phyloP scores from a whole-genome alignment of 768 basidiomycete genomes.

The Calocybe indica region DNA sequence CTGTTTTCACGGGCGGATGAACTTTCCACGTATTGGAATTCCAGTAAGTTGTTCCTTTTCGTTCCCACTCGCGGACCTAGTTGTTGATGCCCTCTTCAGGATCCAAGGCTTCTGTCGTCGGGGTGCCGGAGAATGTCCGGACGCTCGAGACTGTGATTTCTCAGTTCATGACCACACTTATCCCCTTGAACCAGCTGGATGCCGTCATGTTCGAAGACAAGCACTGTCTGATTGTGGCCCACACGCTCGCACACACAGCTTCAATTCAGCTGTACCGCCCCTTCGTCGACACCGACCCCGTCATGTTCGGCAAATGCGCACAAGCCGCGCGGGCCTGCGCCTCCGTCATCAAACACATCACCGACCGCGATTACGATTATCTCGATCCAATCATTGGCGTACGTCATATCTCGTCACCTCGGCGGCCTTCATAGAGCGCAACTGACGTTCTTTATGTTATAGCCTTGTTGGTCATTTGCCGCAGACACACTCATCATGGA shows the following conservation, averaged over 20 bases:
- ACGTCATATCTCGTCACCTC: constrained; percentile 20
- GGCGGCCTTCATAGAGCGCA: constrained; percentile 6
- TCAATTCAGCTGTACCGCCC: constrained; percentile 60
- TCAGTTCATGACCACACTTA: constrained; percentile 57
- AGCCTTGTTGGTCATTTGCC: constrained; percentile 71
- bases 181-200: constrained; percentile 61
- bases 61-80: constrained; percentile 3
- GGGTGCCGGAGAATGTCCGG: constrained; percentile 53
- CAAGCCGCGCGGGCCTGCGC: constrained; percentile 57
- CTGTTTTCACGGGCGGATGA: constrained; percentile 65
- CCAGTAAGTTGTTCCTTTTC: constrained; percentile 33
- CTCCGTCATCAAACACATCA: constrained; percentile 54
- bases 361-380: constrained; percentile 60
- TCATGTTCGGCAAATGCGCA: constrained; percentile 62
- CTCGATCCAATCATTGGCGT: constrained; percentile 79
- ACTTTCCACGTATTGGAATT: constrained; percentile 54
- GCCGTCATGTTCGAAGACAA: constrained; percentile 50
- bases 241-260: constrained; percentile 63
- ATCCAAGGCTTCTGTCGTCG: constrained; percentile 27
- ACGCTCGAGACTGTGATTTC: constrained; percentile 58
- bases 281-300: constrained; percentile 52
- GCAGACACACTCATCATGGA: constrained; percentile 65
- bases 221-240: constrained; percentile 50
- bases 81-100: constrained; percentile 25
- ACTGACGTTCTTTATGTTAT: not conserved